These are phyloP conservation scores for Xylariaceae sp. DNA, from an alignment of 2,329 filamentous ascomycete species.

Conservation along the genomic window DNA sequence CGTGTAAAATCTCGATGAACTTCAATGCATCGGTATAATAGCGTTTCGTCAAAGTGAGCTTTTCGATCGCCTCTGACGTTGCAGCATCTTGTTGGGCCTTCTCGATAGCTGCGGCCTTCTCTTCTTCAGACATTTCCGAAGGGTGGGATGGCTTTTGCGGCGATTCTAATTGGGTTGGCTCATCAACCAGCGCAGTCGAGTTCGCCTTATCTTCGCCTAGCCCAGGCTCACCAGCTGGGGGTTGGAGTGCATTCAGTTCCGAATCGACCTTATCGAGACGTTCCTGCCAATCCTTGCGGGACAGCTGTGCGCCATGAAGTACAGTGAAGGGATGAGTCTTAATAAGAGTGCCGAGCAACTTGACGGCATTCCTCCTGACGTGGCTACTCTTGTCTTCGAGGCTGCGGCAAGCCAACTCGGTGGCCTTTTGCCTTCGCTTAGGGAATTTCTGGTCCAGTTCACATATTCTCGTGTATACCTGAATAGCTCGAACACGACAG, in stretches of 20 bases:
- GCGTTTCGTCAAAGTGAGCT: slow-evolving; percentile 80
- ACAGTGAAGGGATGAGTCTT: slow-evolving; percentile 93
- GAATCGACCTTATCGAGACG: slow-evolving; percentile 79
- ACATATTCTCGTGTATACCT: slow-evolving; percentile 89
- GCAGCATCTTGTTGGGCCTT: slow-evolving; percentile 85
- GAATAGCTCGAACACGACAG: slow-evolving; percentile 85
- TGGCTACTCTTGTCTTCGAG: slow-evolving; percentile 98
- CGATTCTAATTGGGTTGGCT: slow-evolving; percentile 78
- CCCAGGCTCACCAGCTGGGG: slow-evolving; percentile 70
- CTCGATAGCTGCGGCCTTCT: slow-evolving; percentile 68
- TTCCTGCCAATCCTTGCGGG: slow-evolving; percentile 79
- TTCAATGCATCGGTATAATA: slow-evolving; percentile 92
- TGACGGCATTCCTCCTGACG: slow-evolving; percentile 91
- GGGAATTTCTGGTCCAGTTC: slow-evolving; percentile 96
- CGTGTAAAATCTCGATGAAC: slow-evolving; percentile 89
- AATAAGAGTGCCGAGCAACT: slow-evolving; percentile 81
- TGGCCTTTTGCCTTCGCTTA: slow-evolving; percentile 82
- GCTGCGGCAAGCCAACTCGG: slow-evolving; percentile 83
- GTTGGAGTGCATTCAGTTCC: slow-evolving; percentile 77
- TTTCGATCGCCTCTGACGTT: slow-evolving; percentile 82
- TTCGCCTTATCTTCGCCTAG: slow-evolving; percentile 67
- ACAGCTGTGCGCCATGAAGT: slow-evolving; percentile 84
- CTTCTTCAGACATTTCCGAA: slow-evolving; percentile 70
- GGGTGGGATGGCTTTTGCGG: slow-evolving; percentile 53
- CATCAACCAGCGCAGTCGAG: slow-evolving; percentile 72